Evolutionary conservation across 805 yeast species (phyloP).

Genomic region (Lachancea thermotolerans): DNA sequence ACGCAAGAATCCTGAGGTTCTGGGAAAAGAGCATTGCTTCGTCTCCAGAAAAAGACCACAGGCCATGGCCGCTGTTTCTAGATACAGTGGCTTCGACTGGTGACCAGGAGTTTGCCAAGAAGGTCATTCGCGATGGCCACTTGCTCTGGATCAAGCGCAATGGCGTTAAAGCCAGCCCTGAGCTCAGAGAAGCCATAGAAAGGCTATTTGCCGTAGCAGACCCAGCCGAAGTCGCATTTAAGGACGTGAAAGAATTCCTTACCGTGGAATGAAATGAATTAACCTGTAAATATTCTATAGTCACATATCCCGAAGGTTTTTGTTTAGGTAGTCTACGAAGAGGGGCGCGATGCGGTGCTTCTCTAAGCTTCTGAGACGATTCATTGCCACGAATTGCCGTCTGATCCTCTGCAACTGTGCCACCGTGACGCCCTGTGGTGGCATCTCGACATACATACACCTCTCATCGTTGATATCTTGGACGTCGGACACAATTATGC

Average conservation of each 20-base stretch:
- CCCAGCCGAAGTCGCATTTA: slow-evolving; percentile 9
- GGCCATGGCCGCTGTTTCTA: slow-evolving; percentile 25
- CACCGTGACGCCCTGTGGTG: slow-evolving; percentile 51
- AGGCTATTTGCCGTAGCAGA: slow-evolving; percentile 14
- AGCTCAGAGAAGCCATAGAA: slow-evolving; percentile 11
- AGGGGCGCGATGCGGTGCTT: slow-evolving; percentile 57
- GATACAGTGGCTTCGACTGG: slow-evolving; percentile 13
- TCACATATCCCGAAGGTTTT: slow-evolving; percentile 36
- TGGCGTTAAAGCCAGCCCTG: slow-evolving; percentile 16
- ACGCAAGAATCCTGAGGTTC: slow-evolving; percentile 18
- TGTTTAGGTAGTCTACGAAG: slow-evolving; percentile 72
- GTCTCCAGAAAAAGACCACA: slow-evolving; percentile 13
- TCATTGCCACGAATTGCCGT: slow-evolving; percentile 74
- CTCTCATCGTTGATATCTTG: slow-evolving; percentile 35
- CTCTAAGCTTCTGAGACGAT: slow-evolving; percentile 72
- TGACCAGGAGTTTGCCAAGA: slow-evolving; percentile 12
- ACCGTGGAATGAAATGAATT: neutral
- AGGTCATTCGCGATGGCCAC: slow-evolving; percentile 19
- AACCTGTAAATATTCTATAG: neutral
- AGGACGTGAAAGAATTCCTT: slow-evolving; percentile 6
- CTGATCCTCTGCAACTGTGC: slow-evolving; percentile 80
- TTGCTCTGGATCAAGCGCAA: slow-evolving; percentile 22
- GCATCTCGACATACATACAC: slow-evolving; percentile 50
- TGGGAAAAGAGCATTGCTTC: slow-evolving; percentile 19
- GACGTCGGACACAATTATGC: slow-evolving; percentile 37